A percentile compares a stretch with the other conserved stretches of the same genome.
Evolutionary conservation across 257 asterid species (phyloP).

Genomic region (Solanum verrucosum): DNA sequence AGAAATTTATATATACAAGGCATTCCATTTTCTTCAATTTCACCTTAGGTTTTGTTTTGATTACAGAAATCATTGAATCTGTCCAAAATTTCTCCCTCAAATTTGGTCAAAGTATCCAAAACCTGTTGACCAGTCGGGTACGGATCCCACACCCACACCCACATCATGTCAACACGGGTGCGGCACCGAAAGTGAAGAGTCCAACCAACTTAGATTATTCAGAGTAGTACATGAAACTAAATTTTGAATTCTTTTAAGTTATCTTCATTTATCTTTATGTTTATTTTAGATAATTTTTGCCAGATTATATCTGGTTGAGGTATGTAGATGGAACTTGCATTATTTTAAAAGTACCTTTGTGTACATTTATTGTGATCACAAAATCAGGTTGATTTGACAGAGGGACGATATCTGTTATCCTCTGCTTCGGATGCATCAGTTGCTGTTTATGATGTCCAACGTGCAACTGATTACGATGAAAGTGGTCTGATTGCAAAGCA

Average conservation of each 20-base stretch:
- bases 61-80: background rate
- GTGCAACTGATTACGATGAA: slow-evolving; percentile 51
- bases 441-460: slow-evolving; percentile 82
- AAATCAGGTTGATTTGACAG: slow-evolving; percentile 98
- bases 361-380: slow-evolving; percentile 44
- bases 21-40: no score
- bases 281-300: background rate
- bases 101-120: background rate
- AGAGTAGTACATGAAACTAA: background rate
- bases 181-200: background rate
- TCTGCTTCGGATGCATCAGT: slow-evolving; percentile 88
- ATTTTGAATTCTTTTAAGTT: background rate
- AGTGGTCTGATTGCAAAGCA: slow-evolving; percentile 71
- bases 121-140: background rate
- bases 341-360: slow-evolving; percentile 19
- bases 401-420: slow-evolving; percentile 80
- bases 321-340: slow-evolving; percentile 3
- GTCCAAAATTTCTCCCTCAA: background rate
- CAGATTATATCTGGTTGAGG: background rate
- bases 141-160: background rate
- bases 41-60: background rate
- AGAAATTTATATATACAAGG: background rate
- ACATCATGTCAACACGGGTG: background rate
- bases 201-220: background rate
- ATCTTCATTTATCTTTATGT: background rate